These are phyloP conservation scores for Murraya koenigii DNA, from an alignment of 345 rosid genomes.

Conservation along the genomic window DNA sequence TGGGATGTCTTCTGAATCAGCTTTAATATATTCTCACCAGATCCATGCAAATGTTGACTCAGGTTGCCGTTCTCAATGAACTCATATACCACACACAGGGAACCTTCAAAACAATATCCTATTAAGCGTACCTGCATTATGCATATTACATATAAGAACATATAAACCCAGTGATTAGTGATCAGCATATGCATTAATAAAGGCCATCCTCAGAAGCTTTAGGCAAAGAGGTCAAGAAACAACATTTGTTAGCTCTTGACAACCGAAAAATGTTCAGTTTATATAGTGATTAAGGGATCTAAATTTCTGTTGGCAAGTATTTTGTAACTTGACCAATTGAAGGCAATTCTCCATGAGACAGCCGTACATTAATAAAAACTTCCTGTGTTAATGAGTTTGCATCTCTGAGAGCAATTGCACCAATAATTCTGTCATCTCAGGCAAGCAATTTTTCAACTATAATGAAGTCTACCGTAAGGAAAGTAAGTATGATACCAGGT, in stretches of 20 bases:
- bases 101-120: slow-evolving; percentile 91
- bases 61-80: slow-evolving; percentile 89
- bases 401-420: not conserved
- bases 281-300: not conserved
- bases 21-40: slow-evolving; percentile 41
- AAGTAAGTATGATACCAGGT: slow-evolving; percentile 61
- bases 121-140: slow-evolving; percentile 71
- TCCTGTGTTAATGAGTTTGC: not conserved
- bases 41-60: slow-evolving; percentile 81
- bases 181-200: not conserved
- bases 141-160: not conserved
- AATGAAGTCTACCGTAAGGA: slow-evolving; percentile 21
- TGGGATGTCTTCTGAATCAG: not conserved
- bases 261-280: not conserved
- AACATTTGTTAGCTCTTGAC: not conserved
- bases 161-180: not conserved
- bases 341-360: not conserved
- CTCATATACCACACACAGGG: slow-evolving; percentile 86
- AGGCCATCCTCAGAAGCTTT: not conserved
- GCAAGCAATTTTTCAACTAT: slow-evolving; percentile 27
- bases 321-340: not conserved
- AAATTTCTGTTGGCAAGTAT: not conserved
- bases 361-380: not conserved
- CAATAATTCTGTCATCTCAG: slow-evolving; percentile 23
- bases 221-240: not conserved